Evolutionary conservation across 2,329 filamentous ascomycete genomes (phyloP).

Genomic region (Colletotrichum coccodes): DNA sequence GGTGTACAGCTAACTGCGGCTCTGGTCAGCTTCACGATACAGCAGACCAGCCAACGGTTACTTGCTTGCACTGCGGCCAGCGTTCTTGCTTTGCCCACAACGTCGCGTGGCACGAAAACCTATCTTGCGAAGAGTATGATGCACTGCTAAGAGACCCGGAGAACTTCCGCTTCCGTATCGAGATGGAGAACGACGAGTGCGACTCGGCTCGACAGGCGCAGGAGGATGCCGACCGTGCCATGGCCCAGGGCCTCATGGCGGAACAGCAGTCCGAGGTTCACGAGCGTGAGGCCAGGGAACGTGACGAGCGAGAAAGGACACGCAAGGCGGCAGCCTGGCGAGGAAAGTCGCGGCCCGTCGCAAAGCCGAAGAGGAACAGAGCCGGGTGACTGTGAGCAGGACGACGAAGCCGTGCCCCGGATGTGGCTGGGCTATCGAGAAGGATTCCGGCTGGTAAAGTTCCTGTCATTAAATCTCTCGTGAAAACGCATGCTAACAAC

Average conservation of each 20-base stretch:
- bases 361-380: constrained; percentile 48
- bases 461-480: neutral
- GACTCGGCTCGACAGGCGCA: constrained; percentile 58
- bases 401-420: constrained; percentile 51
- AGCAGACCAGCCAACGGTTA: constrained; percentile 51
- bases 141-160: constrained; percentile 47
- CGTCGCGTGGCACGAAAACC: constrained; percentile 52
- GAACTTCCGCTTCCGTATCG: constrained; percentile 49
- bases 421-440: constrained; percentile 51
- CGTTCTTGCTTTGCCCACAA: constrained; percentile 55
- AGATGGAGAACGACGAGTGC: constrained; percentile 53
- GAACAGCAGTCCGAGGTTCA: constrained; percentile 42
- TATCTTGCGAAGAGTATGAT: constrained; percentile 56
- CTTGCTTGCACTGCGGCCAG: constrained; percentile 49
- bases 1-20: constrained; percentile 63
- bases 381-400: constrained; percentile 37
- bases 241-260: constrained; percentile 44
- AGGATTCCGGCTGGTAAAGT: constrained; percentile 53
- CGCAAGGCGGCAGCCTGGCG: constrained; percentile 38
- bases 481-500: constrained; percentile 34
- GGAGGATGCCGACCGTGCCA: constrained; percentile 53
- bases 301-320: constrained; percentile 38
- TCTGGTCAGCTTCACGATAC: constrained; percentile 62
- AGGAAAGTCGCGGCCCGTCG: constrained; percentile 33
- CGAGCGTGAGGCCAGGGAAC: constrained; percentile 37